Evolutionary conservation across 371 early-diverging fungal genomes (phyloP), one percentile per base, ranked within the genome.

Genomic region (Blakeslea trispora): DNA sequence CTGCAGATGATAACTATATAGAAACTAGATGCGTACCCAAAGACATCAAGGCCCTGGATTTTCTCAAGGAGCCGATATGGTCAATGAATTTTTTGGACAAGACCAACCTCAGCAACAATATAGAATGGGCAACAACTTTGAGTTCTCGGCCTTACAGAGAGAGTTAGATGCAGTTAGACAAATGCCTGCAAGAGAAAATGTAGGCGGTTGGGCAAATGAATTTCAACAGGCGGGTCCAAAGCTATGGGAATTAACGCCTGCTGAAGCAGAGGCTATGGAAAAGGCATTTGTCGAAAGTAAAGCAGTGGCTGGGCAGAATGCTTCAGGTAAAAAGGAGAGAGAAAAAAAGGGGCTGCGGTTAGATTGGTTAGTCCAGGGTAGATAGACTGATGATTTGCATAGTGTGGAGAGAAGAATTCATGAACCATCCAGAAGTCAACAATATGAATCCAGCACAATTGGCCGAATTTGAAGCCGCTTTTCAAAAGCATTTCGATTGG

Each of bases 401-500:
- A 44, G 19, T 14, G 2, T 86, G 86, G 86, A 72, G 75, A 53
- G 74, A 81, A 5, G 84, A 86, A 54, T 86, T 81, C 55, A 77
- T 82, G 77, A 74, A 79, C 37, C 78, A 74, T 22, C 81, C 82
- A 9, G 81, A 82, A 47, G 64, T 74, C 9, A 62, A 53, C 10
- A 66, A 65, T 19, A 66, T 71, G 64, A 71, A 68, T 53, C 71
- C 71, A 15, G 65, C 71, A 15, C 82, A 82, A 44, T 61, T 78
- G 52, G 76, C 83, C 10, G 77, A 80, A 53, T 86, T 87, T 61
- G 88, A 84, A 51, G 75, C 68, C n/a, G 81, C 83, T 5, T 85
- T 84, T 63, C 78, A 81, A 58, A 77, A 81, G 51, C 81, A 84
- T 54, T 84, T 84, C 66, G 84, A 86, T 51, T 86, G 86, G 86